A percentile compares a stretch with the other conserved stretches of the same genome.
phyloP scores from a whole-genome alignment of 495 filamentous ascomycete species.

The Trichocladium uniseriatum region DNA sequence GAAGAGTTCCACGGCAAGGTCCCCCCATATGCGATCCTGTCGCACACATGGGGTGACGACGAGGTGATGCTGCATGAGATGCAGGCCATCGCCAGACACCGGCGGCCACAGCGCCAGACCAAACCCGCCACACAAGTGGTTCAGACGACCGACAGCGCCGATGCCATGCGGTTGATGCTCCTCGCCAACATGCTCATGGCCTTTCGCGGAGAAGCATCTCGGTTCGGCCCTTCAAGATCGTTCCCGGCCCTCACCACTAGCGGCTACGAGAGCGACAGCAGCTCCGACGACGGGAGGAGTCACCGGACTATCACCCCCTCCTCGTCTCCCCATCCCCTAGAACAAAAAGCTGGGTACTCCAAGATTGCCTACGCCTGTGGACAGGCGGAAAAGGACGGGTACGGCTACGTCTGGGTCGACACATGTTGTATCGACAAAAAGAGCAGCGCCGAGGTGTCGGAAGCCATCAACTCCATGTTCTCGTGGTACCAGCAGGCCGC shows the following conservation, averaged over 20 bases:
- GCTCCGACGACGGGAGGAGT: neutral
- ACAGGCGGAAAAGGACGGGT: conserved; percentile 16
- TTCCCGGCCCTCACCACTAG: conserved; percentile 8
- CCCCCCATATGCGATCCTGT: conserved; percentile 37
- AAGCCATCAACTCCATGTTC: conserved; percentile 24
- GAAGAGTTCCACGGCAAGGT: conserved; percentile 25
- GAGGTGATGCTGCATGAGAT: conserved; percentile 28
- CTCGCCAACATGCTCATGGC: conserved; percentile 21
- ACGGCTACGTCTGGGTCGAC: conserved; percentile 19
- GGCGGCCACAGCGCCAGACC: conserved; percentile 4
- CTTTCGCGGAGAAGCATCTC: conserved; percentile 11
- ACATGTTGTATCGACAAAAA: conserved; percentile 22
- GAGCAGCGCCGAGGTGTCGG: conserved; percentile 19
- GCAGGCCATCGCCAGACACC: conserved; percentile 12
- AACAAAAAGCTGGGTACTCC: conserved; percentile 17
- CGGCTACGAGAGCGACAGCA: conserved; percentile 3
- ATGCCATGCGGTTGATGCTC: conserved; percentile 19
- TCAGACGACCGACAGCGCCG: conserved; percentile 5
- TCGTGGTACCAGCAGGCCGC: conserved; percentile 15
- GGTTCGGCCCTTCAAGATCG: neutral
- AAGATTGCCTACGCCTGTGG: conserved; percentile 18
- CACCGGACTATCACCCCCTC: neutral
- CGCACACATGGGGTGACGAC: conserved; percentile 34
- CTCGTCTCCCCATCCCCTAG: conserved; percentile 1
- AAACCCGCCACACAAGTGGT: neutral